Percentiles rank a stretch among this genome's conserved stretches.
phyloP scores from a whole-genome alignment of 768 basidiomycete genomes.

The Agrocybe praecox region DNA sequence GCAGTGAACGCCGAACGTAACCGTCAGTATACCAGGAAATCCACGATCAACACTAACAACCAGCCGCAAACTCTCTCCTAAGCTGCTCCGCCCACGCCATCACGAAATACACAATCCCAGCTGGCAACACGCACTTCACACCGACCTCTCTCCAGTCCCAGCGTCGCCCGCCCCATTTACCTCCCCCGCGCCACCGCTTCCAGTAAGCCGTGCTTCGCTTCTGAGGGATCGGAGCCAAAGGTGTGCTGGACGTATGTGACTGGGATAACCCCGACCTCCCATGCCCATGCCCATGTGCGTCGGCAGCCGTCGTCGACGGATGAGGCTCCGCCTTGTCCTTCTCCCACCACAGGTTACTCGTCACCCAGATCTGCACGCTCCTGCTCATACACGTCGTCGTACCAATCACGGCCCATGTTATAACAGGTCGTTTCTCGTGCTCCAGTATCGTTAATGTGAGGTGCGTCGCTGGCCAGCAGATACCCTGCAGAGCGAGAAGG shows the following conservation, averaged over 20 bases:
- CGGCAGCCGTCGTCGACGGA: background rate
- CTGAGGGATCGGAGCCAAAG: background rate
- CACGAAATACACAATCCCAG: slow-evolving; percentile 71
- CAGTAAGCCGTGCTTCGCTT: slow-evolving; percentile 22
- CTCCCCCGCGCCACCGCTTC: slow-evolving; percentile 46
- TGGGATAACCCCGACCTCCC: background rate
- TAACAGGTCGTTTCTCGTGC: slow-evolving; percentile 69
- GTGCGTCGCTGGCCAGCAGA: slow-evolving; percentile 96
- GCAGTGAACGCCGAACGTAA: no score
- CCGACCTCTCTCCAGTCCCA: slow-evolving; percentile 85
- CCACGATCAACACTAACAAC: no score
- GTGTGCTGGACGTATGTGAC: background rate
- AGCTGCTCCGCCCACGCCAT: slow-evolving; percentile 76
- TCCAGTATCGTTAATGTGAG: slow-evolving; percentile 78
- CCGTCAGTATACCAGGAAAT: no score
- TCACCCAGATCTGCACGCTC: slow-evolving; percentile 94
- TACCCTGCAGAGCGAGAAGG: slow-evolving; percentile 89
- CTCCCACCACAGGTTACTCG: slow-evolving; percentile 78
- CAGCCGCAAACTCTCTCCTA: slow-evolving; percentile 40
- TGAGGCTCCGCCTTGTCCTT: slow-evolving; percentile 19
- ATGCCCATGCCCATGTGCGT: no score
- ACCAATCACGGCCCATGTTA: slow-evolving; percentile 89
- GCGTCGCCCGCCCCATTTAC: slow-evolving; percentile 58
- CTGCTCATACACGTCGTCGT: slow-evolving; percentile 85
- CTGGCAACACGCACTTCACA: slow-evolving; percentile 71